Conservation (phyloP, 2,329 filamentous ascomycete species). For the Penicillium sp. region DNA sequence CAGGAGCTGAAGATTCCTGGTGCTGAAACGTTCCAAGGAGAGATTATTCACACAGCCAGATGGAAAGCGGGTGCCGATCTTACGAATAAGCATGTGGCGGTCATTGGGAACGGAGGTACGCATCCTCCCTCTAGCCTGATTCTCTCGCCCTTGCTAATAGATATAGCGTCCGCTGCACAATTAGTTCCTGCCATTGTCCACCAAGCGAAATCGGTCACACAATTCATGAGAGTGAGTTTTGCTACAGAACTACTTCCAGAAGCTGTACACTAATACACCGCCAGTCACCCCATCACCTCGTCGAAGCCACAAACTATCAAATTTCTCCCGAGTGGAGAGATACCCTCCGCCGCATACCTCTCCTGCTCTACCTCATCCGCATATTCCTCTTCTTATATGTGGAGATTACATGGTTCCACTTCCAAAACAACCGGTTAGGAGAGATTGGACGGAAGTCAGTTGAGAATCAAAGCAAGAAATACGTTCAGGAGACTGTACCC, state of each 20-base stretch:
- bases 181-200: constrained; percentile 14
- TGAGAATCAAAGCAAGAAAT: not conserved
- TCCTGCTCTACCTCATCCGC: constrained; percentile 10
- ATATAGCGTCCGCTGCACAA: constrained; percentile 15
- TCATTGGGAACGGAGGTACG: constrained; percentile 19
- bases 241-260: too few species aligned
- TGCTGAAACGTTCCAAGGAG: constrained; percentile 7
- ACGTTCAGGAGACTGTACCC: constrained; percentile 4
- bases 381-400: constrained; percentile 7
- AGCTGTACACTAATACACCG: not conserved
- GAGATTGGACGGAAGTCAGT: constrained; percentile 8
- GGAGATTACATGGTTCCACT: constrained; percentile 13
- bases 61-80: constrained; percentile 17
- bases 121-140: not conserved
- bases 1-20: constrained; percentile 10
- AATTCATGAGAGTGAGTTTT: constrained; percentile 17
- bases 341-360: constrained; percentile 1
- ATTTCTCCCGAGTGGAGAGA: constrained; percentile 2
- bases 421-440: constrained; percentile 11
- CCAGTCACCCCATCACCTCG: constrained; percentile 13
- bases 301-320: constrained; percentile 1
- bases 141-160: not conserved
- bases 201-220: constrained; percentile 10
- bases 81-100: constrained; percentile 16
- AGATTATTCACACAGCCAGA: constrained; percentile 17